phyloP scores from a whole-genome alignment of 2,329 filamentous ascomycete species.

The Aspergillus calidoustus region DNA sequence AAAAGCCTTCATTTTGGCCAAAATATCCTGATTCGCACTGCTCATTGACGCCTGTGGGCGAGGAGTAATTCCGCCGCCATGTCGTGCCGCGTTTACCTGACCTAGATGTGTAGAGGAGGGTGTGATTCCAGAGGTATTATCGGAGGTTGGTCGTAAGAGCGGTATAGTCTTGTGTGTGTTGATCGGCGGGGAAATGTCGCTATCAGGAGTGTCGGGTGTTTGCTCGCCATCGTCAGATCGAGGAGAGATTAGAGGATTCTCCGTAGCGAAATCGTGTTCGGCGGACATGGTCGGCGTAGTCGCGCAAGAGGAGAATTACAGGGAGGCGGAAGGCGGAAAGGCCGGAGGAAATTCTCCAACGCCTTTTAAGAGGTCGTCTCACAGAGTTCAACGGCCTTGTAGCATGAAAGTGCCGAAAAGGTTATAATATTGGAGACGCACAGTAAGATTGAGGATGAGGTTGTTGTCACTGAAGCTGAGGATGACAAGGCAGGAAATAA shows the following conservation, averaged over 20 bases:
- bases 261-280: constrained; percentile 27
- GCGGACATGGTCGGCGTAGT: constrained; percentile 25
- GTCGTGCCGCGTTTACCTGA: constrained; percentile 70
- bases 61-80: constrained; percentile 39
- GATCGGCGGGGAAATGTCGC: constrained; percentile 25
- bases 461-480: neutral
- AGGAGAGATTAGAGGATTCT: constrained; percentile 26
- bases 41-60: constrained; percentile 41
- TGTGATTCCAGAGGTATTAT: constrained; percentile 61
- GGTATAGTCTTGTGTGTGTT: constrained; percentile 42
- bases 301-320: constrained; percentile 3
- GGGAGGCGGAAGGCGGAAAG: constrained; percentile 4
- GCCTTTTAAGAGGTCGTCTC: constrained; percentile 14
- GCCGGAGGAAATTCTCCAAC: constrained; percentile 14
- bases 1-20: constrained; percentile 72
- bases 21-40: constrained; percentile 61
- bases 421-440: neutral
- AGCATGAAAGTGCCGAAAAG: constrained; percentile 10
- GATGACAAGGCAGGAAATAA: neutral
- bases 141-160: constrained; percentile 31
- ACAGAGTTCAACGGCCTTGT: constrained; percentile 5
- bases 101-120: constrained; percentile 84
- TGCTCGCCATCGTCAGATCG: constrained; percentile 25
- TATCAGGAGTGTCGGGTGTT: constrained; percentile 26
- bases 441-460: neutral